Conservation (phyloP, 192 early-diverging fungal genomes). For the Gonapodya prolifera region DNA sequence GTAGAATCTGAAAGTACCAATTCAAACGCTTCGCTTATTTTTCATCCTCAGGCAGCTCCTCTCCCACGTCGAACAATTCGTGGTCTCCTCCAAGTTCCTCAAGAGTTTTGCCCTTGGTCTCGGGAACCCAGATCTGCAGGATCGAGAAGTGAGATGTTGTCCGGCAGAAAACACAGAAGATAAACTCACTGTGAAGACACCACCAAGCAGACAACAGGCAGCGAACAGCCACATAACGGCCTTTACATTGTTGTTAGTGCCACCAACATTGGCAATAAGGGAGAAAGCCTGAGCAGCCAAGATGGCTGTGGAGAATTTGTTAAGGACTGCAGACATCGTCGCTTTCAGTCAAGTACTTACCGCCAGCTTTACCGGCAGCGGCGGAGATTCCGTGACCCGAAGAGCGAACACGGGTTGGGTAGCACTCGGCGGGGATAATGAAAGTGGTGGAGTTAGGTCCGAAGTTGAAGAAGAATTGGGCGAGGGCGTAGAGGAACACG, state of each 20-base stretch:
- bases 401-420: constrained; percentile 69
- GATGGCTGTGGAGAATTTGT: neutral
- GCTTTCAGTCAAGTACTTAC: neutral
- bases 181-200: neutral
- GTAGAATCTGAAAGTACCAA: too few species aligned
- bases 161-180: neutral
- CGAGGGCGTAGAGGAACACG: constrained; percentile 33
- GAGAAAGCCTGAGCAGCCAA: constrained; percentile 1
- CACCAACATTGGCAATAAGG: constrained; percentile 1
- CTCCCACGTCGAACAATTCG: neutral
- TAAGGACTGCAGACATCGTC: neutral
- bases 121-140: constrained; percentile 38
- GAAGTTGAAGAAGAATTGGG: constrained; percentile 74
- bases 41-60: too few species aligned
- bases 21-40: too few species aligned
- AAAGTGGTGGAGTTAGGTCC: constrained; percentile 90
- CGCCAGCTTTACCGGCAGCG: constrained; percentile 64
- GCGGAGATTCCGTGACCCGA: constrained; percentile 73
- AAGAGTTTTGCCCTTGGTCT: constrained; percentile 62
- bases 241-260: neutral
- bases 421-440: constrained; percentile 68
- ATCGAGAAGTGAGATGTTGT: neutral
- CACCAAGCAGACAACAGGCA: neutral
- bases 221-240: neutral
- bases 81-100: constrained; percentile 51